phyloP scores from a whole-genome alignment of 768 basidiomycete genomes.

The Boletus pseudopeckii region DNA sequence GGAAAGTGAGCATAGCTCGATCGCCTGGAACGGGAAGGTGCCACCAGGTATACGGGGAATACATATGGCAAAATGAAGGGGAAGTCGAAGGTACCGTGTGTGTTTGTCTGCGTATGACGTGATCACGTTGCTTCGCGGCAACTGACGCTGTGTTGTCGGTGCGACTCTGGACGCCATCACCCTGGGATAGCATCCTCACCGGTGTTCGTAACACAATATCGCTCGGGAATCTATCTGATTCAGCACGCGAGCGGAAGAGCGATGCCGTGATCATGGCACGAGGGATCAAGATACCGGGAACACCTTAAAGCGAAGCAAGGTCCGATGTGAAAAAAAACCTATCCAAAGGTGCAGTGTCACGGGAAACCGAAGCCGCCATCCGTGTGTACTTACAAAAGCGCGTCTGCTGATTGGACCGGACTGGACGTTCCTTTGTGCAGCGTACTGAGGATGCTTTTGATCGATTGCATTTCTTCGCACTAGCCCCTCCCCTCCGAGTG shows the following conservation, averaged over 20 bases:
- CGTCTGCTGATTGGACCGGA: background rate
- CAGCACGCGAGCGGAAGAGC: background rate
- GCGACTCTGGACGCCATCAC: background rate
- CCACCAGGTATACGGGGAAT: background rate
- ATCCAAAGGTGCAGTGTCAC: too few species aligned
- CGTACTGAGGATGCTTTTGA: background rate
- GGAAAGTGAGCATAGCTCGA: background rate
- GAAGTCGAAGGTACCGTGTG: background rate
- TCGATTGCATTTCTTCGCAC: background rate
- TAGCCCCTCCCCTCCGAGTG: background rate
- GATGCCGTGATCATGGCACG: background rate
- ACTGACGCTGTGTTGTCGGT: background rate
- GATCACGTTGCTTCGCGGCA: constrained; percentile 2
- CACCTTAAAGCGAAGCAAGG: background rate
- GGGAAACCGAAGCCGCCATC: background rate
- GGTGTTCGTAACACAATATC: background rate
- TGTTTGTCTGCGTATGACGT: background rate
- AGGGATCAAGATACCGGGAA: background rate
- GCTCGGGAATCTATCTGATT: background rate
- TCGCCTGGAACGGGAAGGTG: background rate
- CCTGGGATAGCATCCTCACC: background rate
- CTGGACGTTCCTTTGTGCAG: too few species aligned
- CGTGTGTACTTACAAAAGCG: background rate
- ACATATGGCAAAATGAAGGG: background rate
- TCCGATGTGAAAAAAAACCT: background rate